These are phyloP conservation scores for Tetrapisispora pingtungensis DNA, from an alignment of 805 yeast species.

Conservation along the genomic window DNA sequence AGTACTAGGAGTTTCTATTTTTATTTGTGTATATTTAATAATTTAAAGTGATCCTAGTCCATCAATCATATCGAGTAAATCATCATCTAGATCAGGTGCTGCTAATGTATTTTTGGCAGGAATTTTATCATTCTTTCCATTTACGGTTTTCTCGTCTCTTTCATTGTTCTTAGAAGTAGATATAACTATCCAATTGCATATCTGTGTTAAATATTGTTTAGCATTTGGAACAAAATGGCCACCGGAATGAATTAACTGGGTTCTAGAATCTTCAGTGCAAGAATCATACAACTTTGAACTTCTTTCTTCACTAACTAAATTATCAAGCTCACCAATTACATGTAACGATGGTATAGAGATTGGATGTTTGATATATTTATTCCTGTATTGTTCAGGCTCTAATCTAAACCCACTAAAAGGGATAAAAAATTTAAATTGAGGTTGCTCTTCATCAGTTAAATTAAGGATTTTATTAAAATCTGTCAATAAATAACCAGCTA, in stretches of 20 bases:
- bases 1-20: no score
- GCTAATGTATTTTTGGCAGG: not conserved
- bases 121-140: not conserved
- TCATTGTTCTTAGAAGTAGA: not conserved
- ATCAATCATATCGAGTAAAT: constrained; percentile 32
- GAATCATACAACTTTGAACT: constrained; percentile 46
- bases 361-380: constrained; percentile 11
- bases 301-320: constrained; percentile 70
- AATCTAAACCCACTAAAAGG: constrained; percentile 57
- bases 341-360: constrained; percentile 44
- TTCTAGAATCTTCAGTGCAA: constrained; percentile 35
- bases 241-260: constrained; percentile 72
- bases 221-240: constrained; percentile 95
- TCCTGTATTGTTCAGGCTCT: constrained; percentile 18
- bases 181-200: constrained; percentile 27
- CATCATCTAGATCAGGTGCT: constrained; percentile 25
- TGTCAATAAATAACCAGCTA: constrained; percentile 54
- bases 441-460: constrained; percentile 32
- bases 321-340: constrained; percentile 78
- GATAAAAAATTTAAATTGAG: constrained; percentile 55
- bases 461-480: constrained; percentile 38
- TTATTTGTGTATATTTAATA: no score
- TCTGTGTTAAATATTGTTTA: constrained; percentile 33
- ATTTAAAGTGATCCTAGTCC: constrained; percentile 28
- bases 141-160: not conserved